Evolutionary conservation across 2,329 filamentous ascomycete genomes (phyloP).

Genomic region (Zalaria sp.): DNA sequence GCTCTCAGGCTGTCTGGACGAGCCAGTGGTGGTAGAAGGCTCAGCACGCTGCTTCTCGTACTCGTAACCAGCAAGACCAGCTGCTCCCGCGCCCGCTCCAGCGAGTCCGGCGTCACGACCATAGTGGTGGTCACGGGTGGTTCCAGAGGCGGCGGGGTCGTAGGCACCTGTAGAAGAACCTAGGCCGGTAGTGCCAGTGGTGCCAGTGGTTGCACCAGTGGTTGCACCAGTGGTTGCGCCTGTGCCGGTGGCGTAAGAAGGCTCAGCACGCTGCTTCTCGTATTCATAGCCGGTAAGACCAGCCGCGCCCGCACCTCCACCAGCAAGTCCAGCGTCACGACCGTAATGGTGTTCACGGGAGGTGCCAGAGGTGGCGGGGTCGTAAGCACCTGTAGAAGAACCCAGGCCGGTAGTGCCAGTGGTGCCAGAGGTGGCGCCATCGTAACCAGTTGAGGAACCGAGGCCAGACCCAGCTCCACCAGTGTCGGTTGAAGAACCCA

Average conservation of each 20-base stretch:
- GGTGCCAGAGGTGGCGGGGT: conserved; percentile 1
- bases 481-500: too few species aligned
- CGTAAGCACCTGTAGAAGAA: background rate
- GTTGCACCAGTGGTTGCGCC: too few species aligned
- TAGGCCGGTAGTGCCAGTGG: background rate
- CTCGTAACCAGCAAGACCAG: conserved; percentile 19
- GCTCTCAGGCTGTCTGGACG: background rate
- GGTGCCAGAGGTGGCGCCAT: background rate
- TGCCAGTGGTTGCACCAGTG: too few species aligned
- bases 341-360: conserved; percentile 11
- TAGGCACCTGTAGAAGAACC: background rate
- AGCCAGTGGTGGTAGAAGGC: background rate
- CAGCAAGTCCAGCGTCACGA: conserved; percentile 16
- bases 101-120: conserved; percentile 13
- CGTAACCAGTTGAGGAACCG: background rate
- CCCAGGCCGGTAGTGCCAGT: background rate
- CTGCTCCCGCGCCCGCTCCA: conserved; percentile 13
- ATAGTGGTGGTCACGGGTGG: background rate
- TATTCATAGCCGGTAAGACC: conserved; percentile 13
- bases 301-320: conserved; percentile 14
- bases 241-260: background rate
- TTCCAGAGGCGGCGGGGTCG: conserved; percentile 1
- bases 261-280: background rate
- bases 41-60: conserved; percentile 11
- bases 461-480: too few species aligned